Evolutionary conservation across 2,329 filamentous ascomycete genomes (phyloP), one percentile per base, ranked within the genome.

Genomic region (Beauveria caledonica): DNA sequence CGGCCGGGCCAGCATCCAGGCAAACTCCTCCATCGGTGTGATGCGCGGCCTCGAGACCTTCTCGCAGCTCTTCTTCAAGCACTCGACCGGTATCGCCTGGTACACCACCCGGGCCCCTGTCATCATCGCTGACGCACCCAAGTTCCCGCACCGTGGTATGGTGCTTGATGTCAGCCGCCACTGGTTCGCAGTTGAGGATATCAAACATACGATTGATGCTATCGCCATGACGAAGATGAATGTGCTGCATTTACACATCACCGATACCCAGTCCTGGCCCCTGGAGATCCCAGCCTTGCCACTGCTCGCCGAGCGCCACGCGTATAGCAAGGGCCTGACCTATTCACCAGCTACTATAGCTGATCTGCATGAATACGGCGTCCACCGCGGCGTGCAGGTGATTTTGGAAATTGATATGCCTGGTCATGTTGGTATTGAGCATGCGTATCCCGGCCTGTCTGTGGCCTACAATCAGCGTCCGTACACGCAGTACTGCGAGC

Each of bases 191-290:
- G 75, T 89, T 25, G 71, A 77, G 3, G 83, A 89, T 67, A 86
- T 96, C 65, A 80, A 86, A 68, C 84, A 86, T 55, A 90, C 86
- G 58, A 89, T 96, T 64, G 89, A 95, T 68, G 88, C 85, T 45
- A 74, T 89, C 64, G 78, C 88, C 1, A 91, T 85, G 81, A 90
- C 86, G 76, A 94, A 95, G 76, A 82, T 94, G 78, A 94, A 94
- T 74, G 80, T 86, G 6, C 79, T 95, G 60, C 90, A 94, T 73
- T 77, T 93, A 58, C 90, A 95, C 76, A 80, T 87, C 61, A 94
- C 89, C 5, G 90, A 95, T 72, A 86, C 87, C 17, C 90, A 95
- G 72, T 89, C 89, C 4, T 95, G 90, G 88, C 91, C 91, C 0
- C 77, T 96, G 25, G 89, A 91, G 65, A 86, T 96, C 54, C 88